Evolutionary conservation across 2,329 filamentous ascomycete species (phyloP), one percentile per base, ranked within the genome.

Genomic region (Fusarium chlamydosporum): DNA sequence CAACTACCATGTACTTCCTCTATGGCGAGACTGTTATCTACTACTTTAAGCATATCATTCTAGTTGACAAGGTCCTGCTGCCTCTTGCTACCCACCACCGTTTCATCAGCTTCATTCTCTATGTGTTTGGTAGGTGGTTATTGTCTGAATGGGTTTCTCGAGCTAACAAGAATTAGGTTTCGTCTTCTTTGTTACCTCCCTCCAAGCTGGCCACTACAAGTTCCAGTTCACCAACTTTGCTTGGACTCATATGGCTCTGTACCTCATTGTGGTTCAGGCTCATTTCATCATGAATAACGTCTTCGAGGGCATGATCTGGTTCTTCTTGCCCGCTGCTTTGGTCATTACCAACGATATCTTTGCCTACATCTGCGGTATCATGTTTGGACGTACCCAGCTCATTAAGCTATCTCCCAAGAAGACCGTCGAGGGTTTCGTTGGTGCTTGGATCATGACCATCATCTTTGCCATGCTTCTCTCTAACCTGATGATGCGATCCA

Each of bases 201-300:
- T 99, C 56, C 93, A 97, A 80, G 95, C 96, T 72, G 94, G 95
- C 41, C 92, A 98, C 81, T 97, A 98, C 85, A 93, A 91, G 79
- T 98, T 99, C 82, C 96, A 99, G 81, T 99, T 99, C 82, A 97
- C 94, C 67, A 96, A 99, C 81, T 99, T 98, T 76, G 96, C 94
- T 55, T 99, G 96, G 96, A 98, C 96, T 15, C 96, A 99, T 80
- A 98, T 99, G 94, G 96, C 96, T 7, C 88, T 99, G 20, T 98
- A 97, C 84, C 86, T 99, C 75, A 97, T 99, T 75, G 95, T 98
- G 38, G 94, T 97, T 7, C 94, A 99, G 81, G 94, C 96, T 15
- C 96, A 99, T 79, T 99, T 99, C 80, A 93, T 98, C 82, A 98
- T 99, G 93, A 99, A 99, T 86, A 99, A 99, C 81, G 92, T 99